Percentiles rank a stretch among this genome's conserved stretches.
phyloP scores from a whole-genome alignment of 2,329 filamentous ascomycete species.

The Neurospora sp. region DNA sequence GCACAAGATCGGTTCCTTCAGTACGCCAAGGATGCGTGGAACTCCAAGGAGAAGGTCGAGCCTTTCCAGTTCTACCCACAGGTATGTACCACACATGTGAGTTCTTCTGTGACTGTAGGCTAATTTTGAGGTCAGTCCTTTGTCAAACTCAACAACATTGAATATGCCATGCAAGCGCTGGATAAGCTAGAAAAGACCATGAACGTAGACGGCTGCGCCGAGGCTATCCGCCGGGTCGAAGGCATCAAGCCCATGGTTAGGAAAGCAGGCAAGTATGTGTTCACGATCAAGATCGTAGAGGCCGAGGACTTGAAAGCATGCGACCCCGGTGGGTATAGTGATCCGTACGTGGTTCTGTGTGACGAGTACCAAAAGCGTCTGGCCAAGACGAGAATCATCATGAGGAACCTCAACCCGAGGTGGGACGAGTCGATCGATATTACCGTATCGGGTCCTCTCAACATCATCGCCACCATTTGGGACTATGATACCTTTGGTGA shows the following conservation, averaged over 20 bases:
- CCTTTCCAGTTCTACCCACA: constrained; percentile 95
- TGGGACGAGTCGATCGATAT: constrained; percentile 98
- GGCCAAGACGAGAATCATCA: constrained; percentile 87
- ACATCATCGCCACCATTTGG: constrained; percentile 95
- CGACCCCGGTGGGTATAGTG: constrained; percentile 85
- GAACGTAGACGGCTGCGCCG: constrained; percentile 84
- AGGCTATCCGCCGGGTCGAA: constrained; percentile 64
- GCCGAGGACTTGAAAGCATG: constrained; percentile 97
- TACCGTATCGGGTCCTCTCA: constrained; percentile 80
- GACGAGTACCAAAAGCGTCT: constrained; percentile 97
- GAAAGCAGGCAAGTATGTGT: constrained; percentile 81
- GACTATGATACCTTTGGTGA: constrained; percentile 96
- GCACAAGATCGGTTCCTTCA: constrained; percentile 90
- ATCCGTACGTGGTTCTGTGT: constrained; percentile 92
- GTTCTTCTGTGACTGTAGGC: background rate
- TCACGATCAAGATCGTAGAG: constrained; percentile 97
- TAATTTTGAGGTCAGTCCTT: constrained; percentile 57
- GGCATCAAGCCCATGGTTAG: constrained; percentile 54
- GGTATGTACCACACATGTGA: constrained; percentile 39
- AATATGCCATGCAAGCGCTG: constrained; percentile 85
- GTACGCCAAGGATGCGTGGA: constrained; percentile 88
- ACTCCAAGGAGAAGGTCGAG: constrained; percentile 82
- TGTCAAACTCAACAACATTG: constrained; percentile 95
- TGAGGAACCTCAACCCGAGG: constrained; percentile 80
- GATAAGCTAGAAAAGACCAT: constrained; percentile 84